Base-by-base conservation (phyloP, 768 basidiomycete species). In the Suillus brevipes region DNA sequence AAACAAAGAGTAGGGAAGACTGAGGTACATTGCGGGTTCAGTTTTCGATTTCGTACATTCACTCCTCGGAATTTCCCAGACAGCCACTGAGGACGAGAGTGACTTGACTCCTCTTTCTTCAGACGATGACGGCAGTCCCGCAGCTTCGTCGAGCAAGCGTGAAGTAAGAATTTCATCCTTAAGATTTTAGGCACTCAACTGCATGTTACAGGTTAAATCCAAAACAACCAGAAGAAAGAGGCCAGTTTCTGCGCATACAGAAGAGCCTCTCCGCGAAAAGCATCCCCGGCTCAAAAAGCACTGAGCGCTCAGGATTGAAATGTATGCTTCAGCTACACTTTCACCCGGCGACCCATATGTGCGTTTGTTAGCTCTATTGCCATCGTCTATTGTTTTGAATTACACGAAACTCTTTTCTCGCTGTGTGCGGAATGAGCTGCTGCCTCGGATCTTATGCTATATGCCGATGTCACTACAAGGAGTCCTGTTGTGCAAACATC, bases 1-100 rank as follows among this genome's bases (percentile, higher is more conserved):
- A 67, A 63, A 34, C 64, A 40, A 9, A 64, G 31, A 52, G 1
- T 13, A 36, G 36, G 31, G 40, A 61, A n/a, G 60, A 61, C 31
- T 7, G 23, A 43, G 20, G 65, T 69, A 62, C 18, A 14, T 49
- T 18, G 50, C 31, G 23, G 14, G 10, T 59, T 37, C n/a, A 47
- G 28, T 34, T 52, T 60, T 42, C 20, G 50, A 18, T 13, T 28
- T 36, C 37, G 6, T 13, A 12, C 20, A 23, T 28, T 37, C 38
- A 40, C 57, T 38, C 16, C 37, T 14, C 10, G 18, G 13, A 18
- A 62, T 12, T n/a, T 38, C 7, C 12, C 38, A 62, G 49, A 25
- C 25, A 3, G 9, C 25, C 36, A 28, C 37, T 4, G 61, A 60
- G n/a, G 62, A 63, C 7, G 62, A 63, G 36, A 63, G 62, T 20